These are phyloP conservation scores for Myriosclerotinia scirpicola DNA, from an alignment of 2,329 filamentous ascomycete species.

Conservation along the genomic window DNA sequence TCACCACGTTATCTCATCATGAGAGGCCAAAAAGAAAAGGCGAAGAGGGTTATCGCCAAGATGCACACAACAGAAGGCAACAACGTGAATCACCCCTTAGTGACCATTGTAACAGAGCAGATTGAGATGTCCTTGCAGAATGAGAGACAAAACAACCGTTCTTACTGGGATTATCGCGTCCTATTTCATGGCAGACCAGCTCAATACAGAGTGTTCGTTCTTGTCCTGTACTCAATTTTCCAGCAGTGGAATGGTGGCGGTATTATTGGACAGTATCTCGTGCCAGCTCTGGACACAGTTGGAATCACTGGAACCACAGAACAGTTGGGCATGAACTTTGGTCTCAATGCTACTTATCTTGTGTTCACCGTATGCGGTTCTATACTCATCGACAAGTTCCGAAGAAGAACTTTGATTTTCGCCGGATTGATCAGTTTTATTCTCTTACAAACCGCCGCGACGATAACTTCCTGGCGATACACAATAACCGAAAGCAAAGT, in stretches of 20 bases:
- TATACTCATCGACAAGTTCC: constrained; percentile 31
- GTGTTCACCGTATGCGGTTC: constrained; percentile 31
- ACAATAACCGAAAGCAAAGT: constrained; percentile 32
- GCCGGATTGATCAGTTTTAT: constrained; percentile 47
- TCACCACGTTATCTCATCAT: constrained; percentile 44
- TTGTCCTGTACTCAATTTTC: constrained; percentile 46
- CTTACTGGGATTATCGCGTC: constrained; percentile 49
- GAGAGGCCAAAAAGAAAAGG: constrained; percentile 41
- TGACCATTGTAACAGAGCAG: constrained; percentile 35
- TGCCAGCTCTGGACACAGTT: constrained; percentile 31
- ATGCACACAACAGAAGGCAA: constrained; percentile 48
- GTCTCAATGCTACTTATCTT: constrained; percentile 29
- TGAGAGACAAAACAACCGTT: constrained; percentile 31
- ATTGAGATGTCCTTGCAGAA: constrained; percentile 38
- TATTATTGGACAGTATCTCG: constrained; percentile 35
- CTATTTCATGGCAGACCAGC: constrained; percentile 47
- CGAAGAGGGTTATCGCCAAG: constrained; percentile 45
- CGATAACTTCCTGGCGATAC: constrained; percentile 51
- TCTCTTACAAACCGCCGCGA: constrained; percentile 47
- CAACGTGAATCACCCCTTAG: constrained; percentile 29
- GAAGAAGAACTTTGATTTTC: constrained; percentile 47
- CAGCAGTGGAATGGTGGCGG: constrained; percentile 36
- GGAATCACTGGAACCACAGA: constrained; percentile 29
- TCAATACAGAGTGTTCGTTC: constrained; percentile 46
- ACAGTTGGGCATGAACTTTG: constrained; percentile 33